Percentiles rank a stretch among this genome's conserved stretches.
phyloP scores from a whole-genome alignment of 306 rosid genomes.

The Geum urbanum region DNA sequence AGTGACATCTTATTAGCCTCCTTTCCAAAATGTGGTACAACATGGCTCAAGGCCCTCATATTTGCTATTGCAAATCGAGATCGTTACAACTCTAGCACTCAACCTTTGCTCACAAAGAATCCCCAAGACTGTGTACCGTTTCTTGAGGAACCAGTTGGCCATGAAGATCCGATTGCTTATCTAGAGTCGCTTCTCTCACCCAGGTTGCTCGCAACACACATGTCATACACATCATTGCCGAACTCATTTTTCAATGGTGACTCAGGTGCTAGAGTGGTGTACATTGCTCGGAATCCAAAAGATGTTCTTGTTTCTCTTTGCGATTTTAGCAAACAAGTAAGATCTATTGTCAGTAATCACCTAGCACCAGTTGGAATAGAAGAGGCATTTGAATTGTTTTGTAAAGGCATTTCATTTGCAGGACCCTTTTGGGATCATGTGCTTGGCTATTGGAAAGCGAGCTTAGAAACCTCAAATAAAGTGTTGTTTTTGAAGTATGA shows the following conservation, averaged over 20 bases:
- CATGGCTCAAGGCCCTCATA: slow-evolving; percentile 32
- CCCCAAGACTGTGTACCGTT: slow-evolving; percentile 24
- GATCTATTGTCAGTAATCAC: too few relatives aligned
- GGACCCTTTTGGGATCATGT: too few relatives aligned
- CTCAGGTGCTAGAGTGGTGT: slow-evolving; percentile 23
- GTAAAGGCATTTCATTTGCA: too few relatives aligned
- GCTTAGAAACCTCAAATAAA: too few relatives aligned
- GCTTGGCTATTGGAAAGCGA: too few relatives aligned
- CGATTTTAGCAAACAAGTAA: slow-evolving; percentile 22
- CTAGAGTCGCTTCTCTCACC: slow-evolving; percentile 8
- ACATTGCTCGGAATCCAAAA: slow-evolving; percentile 37
- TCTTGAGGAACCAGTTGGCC: neutral
- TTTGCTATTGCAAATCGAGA: slow-evolving; percentile 20
- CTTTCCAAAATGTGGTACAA: slow-evolving; percentile 27
- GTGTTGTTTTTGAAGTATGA: slow-evolving; percentile 48
- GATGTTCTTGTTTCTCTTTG: slow-evolving; percentile 32
- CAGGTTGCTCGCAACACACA: slow-evolving; percentile 26
- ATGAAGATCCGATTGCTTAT: neutral
- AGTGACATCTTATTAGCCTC: slow-evolving; percentile 18
- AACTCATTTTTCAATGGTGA: neutral
- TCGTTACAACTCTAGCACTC: neutral
- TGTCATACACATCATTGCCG: slow-evolving; percentile 19
- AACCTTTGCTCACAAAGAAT: slow-evolving; percentile 18
- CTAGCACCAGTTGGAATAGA: too few relatives aligned
- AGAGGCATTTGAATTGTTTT: too few relatives aligned